These are phyloP conservation scores for Penicillium pancosmium DNA, from an alignment of 495 filamentous ascomycete species.

Conservation along the genomic window DNA sequence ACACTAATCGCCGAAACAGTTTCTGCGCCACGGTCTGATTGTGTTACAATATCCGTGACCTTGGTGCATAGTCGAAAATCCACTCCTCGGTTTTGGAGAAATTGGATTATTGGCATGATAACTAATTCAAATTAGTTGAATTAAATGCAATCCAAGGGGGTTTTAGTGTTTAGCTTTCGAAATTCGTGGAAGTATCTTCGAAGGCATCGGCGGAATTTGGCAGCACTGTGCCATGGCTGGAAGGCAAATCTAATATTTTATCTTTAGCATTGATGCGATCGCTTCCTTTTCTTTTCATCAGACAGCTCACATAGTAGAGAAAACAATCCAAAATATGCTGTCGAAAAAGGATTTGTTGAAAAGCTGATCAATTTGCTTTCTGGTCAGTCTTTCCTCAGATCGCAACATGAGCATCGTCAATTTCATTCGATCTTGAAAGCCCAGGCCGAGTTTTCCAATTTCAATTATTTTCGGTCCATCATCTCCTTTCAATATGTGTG, in stretches of 20 bases:
- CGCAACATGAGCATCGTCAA: background rate
- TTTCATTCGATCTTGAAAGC: background rate
- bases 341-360: background rate
- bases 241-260: constrained; percentile 12
- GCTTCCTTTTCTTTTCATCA: too few relatives aligned
- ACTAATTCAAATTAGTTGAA: constrained; percentile 6
- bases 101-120: constrained; percentile 7
- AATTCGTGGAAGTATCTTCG: constrained; percentile 1
- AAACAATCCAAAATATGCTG: background rate
- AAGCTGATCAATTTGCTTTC: background rate
- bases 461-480: background rate
- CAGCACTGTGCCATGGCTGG: constrained; percentile 40
- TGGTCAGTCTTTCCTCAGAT: background rate
- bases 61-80: constrained; percentile 6
- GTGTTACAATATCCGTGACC: background rate
- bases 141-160: background rate
- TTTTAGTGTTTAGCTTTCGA: background rate
- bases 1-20: too few relatives aligned
- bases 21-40: too few relatives aligned
- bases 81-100: constrained; percentile 5
- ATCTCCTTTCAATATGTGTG: too few relatives aligned
- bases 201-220: constrained; percentile 3
- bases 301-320: background rate
- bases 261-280: too few relatives aligned
- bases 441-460: background rate